A percentile compares a stretch with the other conserved stretches of the same genome.
phyloP scores from a whole-genome alignment of 495 filamentous ascomycete species.

The Neurospora sublineolata region DNA sequence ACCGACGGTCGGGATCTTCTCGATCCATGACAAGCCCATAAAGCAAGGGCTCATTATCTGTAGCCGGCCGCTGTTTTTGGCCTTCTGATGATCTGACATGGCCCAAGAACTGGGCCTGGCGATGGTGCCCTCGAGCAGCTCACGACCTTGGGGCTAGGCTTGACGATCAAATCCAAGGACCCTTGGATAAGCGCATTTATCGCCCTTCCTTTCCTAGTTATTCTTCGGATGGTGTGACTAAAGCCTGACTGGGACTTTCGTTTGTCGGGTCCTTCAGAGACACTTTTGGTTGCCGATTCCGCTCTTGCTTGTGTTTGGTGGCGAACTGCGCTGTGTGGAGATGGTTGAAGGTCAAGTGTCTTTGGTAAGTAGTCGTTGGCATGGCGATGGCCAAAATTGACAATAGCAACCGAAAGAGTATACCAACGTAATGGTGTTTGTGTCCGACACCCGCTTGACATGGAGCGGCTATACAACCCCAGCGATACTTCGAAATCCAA shows the following conservation, averaged over 20 bases:
- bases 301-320: no score
- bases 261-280: neutral
- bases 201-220: neutral
- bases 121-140: neutral
- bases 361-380: neutral
- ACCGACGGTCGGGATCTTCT: neutral
- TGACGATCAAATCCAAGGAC: neutral
- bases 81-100: neutral
- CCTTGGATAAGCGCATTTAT: neutral
- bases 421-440: neutral
- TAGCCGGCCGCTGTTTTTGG: neutral
- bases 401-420: neutral
- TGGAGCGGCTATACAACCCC: neutral
- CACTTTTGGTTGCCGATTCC: neutral
- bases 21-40: neutral
- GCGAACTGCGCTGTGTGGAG: neutral
- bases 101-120: neutral
- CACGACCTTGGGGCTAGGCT: neutral
- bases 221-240: neutral
- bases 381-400: neutral
- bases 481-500: slow-evolving; percentile 1
- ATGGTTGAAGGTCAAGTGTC: neutral
- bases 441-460: no score
- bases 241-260: neutral
- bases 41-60: neutral